phyloP scores from a whole-genome alignment of 2,329 filamentous ascomycete genomes.

The Penicillium sp. region DNA sequence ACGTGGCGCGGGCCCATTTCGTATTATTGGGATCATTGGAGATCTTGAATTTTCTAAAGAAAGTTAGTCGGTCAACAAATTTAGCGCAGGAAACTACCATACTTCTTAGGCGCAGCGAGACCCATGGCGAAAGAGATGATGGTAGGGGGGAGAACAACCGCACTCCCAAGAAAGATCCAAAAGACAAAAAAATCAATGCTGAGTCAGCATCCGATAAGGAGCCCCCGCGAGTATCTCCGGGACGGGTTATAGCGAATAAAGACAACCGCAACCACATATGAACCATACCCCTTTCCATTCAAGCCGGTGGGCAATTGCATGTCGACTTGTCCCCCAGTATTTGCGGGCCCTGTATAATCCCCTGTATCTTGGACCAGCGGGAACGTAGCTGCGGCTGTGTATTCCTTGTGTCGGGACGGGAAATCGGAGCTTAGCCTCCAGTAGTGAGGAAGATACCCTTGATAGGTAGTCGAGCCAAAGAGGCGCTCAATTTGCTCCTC shows the following conservation, averaged over 20 bases:
- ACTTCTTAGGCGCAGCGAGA: constrained; percentile 68
- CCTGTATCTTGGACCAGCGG: neutral
- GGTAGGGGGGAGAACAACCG: neutral
- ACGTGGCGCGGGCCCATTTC: constrained; percentile 79
- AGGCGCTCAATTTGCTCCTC: neutral
- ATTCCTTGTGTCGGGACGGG: neutral
- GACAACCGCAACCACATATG: neutral
- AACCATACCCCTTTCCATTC: neutral
- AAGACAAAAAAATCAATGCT: constrained; percentile 8
- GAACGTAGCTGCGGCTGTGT: neutral
- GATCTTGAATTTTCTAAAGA: constrained; percentile 64
- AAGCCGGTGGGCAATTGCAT: neutral
- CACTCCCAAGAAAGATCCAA: constrained; percentile 4
- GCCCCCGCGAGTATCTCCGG: neutral
- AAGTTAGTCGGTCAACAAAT: neutral
- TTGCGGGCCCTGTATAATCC: neutral
- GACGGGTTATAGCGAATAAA: neutral
- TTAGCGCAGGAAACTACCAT: constrained; percentile 23
- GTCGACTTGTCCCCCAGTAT: neutral
- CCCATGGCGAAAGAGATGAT: constrained; percentile 53
- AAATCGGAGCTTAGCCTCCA: constrained; percentile 4
- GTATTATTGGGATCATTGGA: constrained; percentile 94
- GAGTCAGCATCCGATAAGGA: constrained; percentile 24
- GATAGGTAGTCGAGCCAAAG: neutral
- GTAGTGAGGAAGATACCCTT: constrained; percentile 1